phyloP scores from a whole-genome alignment of 1,284 basidiomycete genomes.

The Heterobasidion parviporum region DNA sequence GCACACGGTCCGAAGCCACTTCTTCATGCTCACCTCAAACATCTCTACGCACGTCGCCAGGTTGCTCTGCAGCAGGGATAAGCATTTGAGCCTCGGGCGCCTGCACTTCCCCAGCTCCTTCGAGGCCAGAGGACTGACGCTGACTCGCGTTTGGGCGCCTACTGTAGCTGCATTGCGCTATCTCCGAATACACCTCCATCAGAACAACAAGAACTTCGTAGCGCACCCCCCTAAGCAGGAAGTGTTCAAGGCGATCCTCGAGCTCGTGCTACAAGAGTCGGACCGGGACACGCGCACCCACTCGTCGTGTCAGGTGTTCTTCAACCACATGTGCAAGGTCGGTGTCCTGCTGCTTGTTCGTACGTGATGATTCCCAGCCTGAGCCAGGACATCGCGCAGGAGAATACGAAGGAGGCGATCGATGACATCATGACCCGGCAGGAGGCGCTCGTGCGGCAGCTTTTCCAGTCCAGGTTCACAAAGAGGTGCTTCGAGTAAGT shows the following conservation, averaged over 20 bases:
- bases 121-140: background rate
- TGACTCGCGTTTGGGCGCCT: background rate
- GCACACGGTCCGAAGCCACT: constrained; percentile 87
- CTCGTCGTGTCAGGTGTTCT: constrained; percentile 92
- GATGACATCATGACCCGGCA: constrained; percentile 79
- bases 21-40: constrained; percentile 78
- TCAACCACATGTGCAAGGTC: constrained; percentile 85
- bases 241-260: constrained; percentile 75
- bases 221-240: constrained; percentile 83
- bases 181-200: constrained; percentile 80
- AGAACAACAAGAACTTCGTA: constrained; percentile 83
- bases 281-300: constrained; percentile 86
- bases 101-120: background rate
- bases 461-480: too few relatives aligned
- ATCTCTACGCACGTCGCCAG: constrained; percentile 68
- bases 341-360: constrained; percentile 16
- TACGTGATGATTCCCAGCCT: constrained; percentile 4
- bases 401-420: constrained; percentile 83
- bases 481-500: too few relatives aligned
- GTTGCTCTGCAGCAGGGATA: constrained; percentile 80
- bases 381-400: constrained; percentile 34
- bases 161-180: constrained; percentile 79
- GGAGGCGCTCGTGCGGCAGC: constrained; percentile 59
- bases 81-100: constrained; percentile 81
- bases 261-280: constrained; percentile 76